Evolutionary conservation across 805 yeast genomes (phyloP).

Genomic region (Brettanomyces naardenensis): DNA sequence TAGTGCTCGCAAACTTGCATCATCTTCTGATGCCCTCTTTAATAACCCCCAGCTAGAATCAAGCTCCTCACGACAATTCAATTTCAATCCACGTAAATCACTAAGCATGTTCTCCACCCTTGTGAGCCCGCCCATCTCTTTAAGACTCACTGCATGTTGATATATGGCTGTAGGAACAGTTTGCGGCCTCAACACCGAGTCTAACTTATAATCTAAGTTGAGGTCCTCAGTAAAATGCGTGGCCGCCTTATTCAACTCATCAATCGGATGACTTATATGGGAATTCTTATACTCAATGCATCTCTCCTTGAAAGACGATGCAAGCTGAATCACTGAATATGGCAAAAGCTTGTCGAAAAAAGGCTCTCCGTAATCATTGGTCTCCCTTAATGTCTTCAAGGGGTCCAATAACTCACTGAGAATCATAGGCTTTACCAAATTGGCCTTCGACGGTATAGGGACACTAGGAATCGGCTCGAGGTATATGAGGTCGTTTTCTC

Average conservation of each 20-base stretch:
- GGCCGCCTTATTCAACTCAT: slow-evolving; percentile 36
- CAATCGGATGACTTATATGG: slow-evolving; percentile 39
- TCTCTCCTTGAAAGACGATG: slow-evolving; percentile 62
- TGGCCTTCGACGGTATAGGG: slow-evolving; percentile 37
- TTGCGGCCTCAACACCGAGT: slow-evolving; percentile 50
- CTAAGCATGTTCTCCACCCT: slow-evolving; percentile 33
- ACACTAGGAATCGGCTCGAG: slow-evolving; percentile 56
- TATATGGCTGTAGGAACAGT: slow-evolving; percentile 50
- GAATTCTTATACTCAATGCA: slow-evolving; percentile 43
- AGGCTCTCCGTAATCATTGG: slow-evolving; percentile 17
- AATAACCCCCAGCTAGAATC: slow-evolving; percentile 40
- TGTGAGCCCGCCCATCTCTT: slow-evolving; percentile 42
- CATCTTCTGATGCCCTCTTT: slow-evolving; percentile 45
- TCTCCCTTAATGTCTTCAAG: slow-evolving; percentile 3
- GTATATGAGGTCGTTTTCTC: slow-evolving; percentile 78
- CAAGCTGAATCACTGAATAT: slow-evolving; percentile 51
- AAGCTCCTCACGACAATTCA: slow-evolving; percentile 33
- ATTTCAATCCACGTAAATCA: slow-evolving; percentile 38
- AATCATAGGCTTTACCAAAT: slow-evolving; percentile 41
- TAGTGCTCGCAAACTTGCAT: slow-evolving; percentile 38
- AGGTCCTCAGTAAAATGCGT: slow-evolving; percentile 36
- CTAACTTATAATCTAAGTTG: slow-evolving; percentile 56
- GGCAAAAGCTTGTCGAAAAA: slow-evolving; percentile 66
- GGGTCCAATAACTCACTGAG: slow-evolving; percentile 32
- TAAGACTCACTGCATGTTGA: slow-evolving; percentile 47